Percentiles rank a stretch among this genome's conserved stretches.
Conservation (phyloP, 805 yeast genomes). For the Saturnispora galanensis region DNA sequence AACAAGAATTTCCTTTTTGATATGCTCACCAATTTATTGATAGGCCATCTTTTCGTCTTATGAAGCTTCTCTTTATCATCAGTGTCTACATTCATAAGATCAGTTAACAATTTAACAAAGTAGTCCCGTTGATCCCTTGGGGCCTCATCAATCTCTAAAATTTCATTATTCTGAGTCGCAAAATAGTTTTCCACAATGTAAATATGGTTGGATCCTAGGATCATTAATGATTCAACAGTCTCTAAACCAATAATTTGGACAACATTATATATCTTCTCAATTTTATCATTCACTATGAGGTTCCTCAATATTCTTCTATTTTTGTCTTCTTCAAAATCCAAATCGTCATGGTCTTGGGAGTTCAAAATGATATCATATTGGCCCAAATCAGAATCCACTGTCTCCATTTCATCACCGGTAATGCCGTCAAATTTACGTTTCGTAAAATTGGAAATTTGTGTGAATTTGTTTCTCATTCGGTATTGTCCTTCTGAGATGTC, state of each 20-base stretch:
- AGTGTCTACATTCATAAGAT: conserved; percentile 9
- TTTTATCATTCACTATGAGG: conserved; percentile 58
- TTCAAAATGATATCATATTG: neutral
- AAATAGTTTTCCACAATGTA: conserved; percentile 67
- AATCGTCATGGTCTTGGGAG: neutral
- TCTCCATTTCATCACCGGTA: conserved; percentile 1
- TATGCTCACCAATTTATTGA: conserved; percentile 49
- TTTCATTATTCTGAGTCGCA: conserved; percentile 40
- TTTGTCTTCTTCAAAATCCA: conserved; percentile 41
- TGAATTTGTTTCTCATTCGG: conserved; percentile 53
- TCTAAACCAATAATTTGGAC: conserved; percentile 70
- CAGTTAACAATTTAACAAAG: conserved; percentile 51
- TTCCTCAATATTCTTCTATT: conserved; percentile 67
- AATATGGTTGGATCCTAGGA: conserved; percentile 53
- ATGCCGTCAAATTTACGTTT: conserved; percentile 3
- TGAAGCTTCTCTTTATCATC: conserved; percentile 27
- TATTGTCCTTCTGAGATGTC: conserved; percentile 65
- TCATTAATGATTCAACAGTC: conserved; percentile 64
- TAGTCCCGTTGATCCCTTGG: conserved; percentile 56
- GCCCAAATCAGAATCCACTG: neutral
- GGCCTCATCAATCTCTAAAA: conserved; percentile 59
- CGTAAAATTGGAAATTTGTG: conserved; percentile 24
- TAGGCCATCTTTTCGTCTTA: conserved; percentile 48
- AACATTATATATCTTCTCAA: conserved; percentile 65
- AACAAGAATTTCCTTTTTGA: conserved; percentile 68